These are phyloP conservation scores for Coccomyxa sp. DNA, from an alignment of 139 green algal species.

Conservation along the genomic window DNA sequence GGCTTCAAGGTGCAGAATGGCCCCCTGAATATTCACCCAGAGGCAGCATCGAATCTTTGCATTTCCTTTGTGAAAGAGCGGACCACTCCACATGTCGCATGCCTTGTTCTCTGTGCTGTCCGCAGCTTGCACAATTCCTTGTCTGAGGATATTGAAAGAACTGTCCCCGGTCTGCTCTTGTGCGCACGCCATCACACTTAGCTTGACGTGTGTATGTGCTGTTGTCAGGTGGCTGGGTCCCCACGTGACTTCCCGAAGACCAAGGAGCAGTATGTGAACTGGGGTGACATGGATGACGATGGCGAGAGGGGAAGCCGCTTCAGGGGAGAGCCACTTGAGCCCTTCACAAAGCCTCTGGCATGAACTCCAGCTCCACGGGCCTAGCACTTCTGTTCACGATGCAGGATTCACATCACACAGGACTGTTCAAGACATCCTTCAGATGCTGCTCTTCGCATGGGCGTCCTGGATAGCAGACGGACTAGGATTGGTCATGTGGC, in stretches of 20 bases:
- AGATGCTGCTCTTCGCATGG: too few relatives aligned
- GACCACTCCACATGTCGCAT: neutral
- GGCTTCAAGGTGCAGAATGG: constrained; percentile 61
- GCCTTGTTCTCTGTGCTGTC: neutral
- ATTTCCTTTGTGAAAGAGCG: neutral
- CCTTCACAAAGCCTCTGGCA: constrained; percentile 34
- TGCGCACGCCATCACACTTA: neutral
- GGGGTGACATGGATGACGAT: constrained; percentile 43
- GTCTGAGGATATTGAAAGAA: too few relatives aligned
- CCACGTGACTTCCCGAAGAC: constrained; percentile 55
- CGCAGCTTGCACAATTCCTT: too few relatives aligned
- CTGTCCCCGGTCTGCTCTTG: too few relatives aligned
- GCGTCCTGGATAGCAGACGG: neutral
- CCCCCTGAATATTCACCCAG: constrained; percentile 10
- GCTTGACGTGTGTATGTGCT: neutral
- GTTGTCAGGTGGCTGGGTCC: neutral
- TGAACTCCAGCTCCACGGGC: neutral
- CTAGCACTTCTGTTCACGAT: too few relatives aligned
- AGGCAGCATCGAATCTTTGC: neutral
- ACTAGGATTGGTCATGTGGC: neutral
- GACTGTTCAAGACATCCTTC: too few relatives aligned
- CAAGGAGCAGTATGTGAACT: constrained; percentile 62
- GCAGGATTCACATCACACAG: constrained; percentile 2
- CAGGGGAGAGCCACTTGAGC: constrained; percentile 41
- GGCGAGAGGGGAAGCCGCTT: constrained; percentile 12